These are phyloP conservation scores for Sporothrix brasiliensis DNA, from an alignment of 2,329 filamentous ascomycete species.

Conservation along the genomic window DNA sequence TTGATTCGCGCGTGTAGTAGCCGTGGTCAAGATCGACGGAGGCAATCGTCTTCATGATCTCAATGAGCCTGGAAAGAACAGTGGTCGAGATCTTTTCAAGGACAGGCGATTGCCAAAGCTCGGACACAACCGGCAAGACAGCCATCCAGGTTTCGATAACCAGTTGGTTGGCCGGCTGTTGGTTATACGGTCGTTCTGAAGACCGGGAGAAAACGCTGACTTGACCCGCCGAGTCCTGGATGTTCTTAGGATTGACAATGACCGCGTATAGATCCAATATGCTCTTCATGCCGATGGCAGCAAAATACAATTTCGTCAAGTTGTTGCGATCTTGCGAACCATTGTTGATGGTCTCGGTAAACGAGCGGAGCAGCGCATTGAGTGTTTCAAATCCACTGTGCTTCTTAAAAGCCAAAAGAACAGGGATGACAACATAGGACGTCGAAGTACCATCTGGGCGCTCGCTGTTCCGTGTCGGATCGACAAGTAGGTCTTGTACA, in stretches of 20 bases:
- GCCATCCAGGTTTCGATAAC: constrained; percentile 82
- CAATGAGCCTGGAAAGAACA: constrained; percentile 77
- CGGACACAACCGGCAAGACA: constrained; percentile 73
- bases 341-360: constrained; percentile 59
- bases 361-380: constrained; percentile 68
- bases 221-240: constrained; percentile 73
- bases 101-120: constrained; percentile 83
- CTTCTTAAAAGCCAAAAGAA: constrained; percentile 85
- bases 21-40: constrained; percentile 71
- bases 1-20: constrained; percentile 15
- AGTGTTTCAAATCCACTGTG: constrained; percentile 74
- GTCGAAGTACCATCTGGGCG: constrained; percentile 41
- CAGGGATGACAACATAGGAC: constrained; percentile 67
- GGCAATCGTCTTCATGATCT: constrained; percentile 78
- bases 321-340: constrained; percentile 49
- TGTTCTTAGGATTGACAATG: constrained; percentile 74
- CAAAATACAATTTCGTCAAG: constrained; percentile 52
- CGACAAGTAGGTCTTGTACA: constrained; percentile 76
- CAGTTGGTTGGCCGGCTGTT: constrained; percentile 65
- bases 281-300: constrained; percentile 69
- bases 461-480: constrained; percentile 58
- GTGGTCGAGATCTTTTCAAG: constrained; percentile 75
- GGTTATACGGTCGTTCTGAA: constrained; percentile 47
- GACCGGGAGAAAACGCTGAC: constrained; percentile 49
- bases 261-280: constrained; percentile 81